Conservation (phyloP, 2,329 filamentous ascomycete species). For the Hortaea sp. region DNA sequence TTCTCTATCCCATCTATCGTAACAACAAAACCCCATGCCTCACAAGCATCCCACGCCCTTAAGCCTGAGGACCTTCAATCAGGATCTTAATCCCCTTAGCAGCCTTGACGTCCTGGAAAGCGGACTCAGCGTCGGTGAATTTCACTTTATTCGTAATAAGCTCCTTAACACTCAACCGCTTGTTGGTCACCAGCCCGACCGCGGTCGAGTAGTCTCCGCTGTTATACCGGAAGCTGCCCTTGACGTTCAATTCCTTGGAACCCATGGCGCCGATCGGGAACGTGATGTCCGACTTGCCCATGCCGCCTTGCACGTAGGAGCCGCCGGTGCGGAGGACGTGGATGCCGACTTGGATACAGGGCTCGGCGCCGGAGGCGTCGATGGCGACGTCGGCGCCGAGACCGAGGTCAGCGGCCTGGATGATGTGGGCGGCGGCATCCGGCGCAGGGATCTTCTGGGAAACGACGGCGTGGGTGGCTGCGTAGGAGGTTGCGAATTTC, state of each 20-base stretch:
- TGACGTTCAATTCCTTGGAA: constrained; percentile 76
- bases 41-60: background rate
- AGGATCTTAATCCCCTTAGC: constrained; percentile 67
- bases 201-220: constrained; percentile 80
- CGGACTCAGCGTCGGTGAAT: constrained; percentile 74
- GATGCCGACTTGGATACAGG: constrained; percentile 40
- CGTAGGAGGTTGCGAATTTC: constrained; percentile 65
- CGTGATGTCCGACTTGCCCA: constrained; percentile 77
- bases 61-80: constrained; percentile 26
- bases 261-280: constrained; percentile 91
- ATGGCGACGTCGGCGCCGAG: constrained; percentile 38
- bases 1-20: no score
- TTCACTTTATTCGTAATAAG: constrained; percentile 68
- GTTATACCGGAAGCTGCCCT: constrained; percentile 83
- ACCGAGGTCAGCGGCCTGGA: constrained; percentile 52
- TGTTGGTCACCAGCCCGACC: constrained; percentile 62
- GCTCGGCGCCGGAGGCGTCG: constrained; percentile 39
- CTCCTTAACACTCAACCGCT: constrained; percentile 64
- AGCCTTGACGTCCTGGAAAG: constrained; percentile 76
- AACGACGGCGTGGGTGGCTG: constrained; percentile 60
- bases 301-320: constrained; percentile 67
- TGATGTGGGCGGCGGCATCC: constrained; percentile 64
- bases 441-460: constrained; percentile 50
- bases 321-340: constrained; percentile 39
- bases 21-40: no score